Evolutionary conservation across 2,329 filamentous ascomycete genomes (phyloP).

Genomic region (Nemania sp.): DNA sequence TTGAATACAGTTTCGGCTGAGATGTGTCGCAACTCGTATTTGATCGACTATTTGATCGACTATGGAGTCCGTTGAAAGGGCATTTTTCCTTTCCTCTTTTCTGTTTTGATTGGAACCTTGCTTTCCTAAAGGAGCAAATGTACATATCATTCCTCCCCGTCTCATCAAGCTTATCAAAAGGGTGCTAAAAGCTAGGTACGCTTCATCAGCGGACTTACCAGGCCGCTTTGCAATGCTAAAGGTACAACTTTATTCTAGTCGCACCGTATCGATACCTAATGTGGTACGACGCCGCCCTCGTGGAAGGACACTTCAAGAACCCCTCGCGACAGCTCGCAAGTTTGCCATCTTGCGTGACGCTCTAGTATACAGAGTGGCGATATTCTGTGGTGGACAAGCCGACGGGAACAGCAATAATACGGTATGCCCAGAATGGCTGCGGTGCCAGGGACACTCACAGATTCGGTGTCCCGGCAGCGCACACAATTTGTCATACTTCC

Average conservation of each 20-base stretch:
- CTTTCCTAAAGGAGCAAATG: too few species aligned
- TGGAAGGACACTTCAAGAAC: conserved; percentile 18
- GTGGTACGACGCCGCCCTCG: conserved; percentile 32
- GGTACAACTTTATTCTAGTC: conserved; percentile 15
- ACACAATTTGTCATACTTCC: conserved; percentile 21
- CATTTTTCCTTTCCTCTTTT: too few species aligned
- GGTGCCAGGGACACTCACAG: conserved; percentile 29
- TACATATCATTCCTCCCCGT: too few species aligned
- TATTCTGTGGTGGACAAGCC: conserved; percentile 29
- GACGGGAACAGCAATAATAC: conserved; percentile 29
- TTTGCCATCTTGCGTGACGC: conserved; percentile 24
- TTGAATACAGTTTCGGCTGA: too few species aligned
- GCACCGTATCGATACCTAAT: conserved; percentile 38
- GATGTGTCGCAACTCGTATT: too few species aligned
- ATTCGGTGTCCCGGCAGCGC: conserved; percentile 23
- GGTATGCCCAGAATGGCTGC: conserved; percentile 23
- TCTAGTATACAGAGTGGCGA: conserved; percentile 17
- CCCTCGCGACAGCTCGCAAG: conserved; percentile 27
- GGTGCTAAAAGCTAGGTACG: background rate
- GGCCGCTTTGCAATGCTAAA: too few species aligned
- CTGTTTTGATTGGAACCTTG: too few species aligned
- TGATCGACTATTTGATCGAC: too few species aligned
- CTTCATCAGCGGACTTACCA: too few species aligned
- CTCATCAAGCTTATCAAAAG: background rate
- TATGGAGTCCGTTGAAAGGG: too few species aligned